These are phyloP conservation scores for Theobroma grandiflorum DNA, from an alignment of 441 rosid genomes.

Conservation along the genomic window DNA sequence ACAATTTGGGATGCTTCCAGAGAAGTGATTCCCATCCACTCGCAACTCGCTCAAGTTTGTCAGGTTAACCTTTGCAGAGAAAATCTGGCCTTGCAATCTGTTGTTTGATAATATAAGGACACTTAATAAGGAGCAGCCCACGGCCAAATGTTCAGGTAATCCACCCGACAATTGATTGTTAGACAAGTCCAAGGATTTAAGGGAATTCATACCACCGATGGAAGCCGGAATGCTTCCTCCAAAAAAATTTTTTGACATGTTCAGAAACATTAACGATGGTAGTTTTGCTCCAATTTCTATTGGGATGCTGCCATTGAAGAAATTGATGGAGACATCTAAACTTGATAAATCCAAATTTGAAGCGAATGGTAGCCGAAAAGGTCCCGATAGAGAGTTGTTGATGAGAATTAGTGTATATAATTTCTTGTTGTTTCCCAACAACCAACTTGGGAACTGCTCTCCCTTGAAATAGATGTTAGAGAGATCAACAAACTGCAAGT, in stretches of 20 bases:
- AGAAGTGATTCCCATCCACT: slow-evolving; percentile 24
- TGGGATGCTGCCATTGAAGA: too few relatives aligned
- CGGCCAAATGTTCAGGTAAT: too few relatives aligned
- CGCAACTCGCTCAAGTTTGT: background rate
- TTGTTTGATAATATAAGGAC: too few relatives aligned
- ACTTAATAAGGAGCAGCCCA: too few relatives aligned
- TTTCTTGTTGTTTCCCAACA: slow-evolving; percentile 35
- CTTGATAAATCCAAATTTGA: background rate
- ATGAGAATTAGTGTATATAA: background rate
- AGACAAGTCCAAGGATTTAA: too few relatives aligned
- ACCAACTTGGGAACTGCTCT: slow-evolving; percentile 27
- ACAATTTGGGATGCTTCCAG: slow-evolving; percentile 1
- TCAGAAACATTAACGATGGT: too few relatives aligned
- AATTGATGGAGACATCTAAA: slow-evolving; percentile 39
- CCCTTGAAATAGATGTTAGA: slow-evolving; percentile 15
- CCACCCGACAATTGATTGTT: too few relatives aligned
- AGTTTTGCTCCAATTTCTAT: too few relatives aligned
- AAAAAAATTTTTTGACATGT: too few relatives aligned
- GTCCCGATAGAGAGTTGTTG: slow-evolving; percentile 32
- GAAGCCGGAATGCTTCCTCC: too few relatives aligned
- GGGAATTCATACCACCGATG: too few relatives aligned
- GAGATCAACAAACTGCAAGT: slow-evolving; percentile 23
- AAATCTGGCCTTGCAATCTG: too few relatives aligned
- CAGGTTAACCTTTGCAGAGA: fast-evolving
- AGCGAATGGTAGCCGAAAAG: slow-evolving; percentile 8